Conservation (phyloP, 1,284 basidiomycete species). For the Cryptococcus neoformans region DNA sequence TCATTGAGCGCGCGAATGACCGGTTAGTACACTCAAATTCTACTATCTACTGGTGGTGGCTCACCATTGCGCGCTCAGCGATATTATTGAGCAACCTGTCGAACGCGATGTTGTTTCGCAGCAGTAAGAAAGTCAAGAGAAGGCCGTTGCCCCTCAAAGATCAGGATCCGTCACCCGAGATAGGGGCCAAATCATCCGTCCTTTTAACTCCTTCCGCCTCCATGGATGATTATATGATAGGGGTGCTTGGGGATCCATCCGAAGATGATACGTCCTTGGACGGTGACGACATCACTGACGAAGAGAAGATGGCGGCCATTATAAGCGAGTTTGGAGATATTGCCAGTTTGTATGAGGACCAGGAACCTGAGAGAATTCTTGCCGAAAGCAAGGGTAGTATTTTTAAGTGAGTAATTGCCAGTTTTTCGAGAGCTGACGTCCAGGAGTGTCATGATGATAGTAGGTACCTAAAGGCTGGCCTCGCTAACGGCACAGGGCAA, state of each 20-base stretch:
- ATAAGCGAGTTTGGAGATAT: slow-evolving; percentile 47
- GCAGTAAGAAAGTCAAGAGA: not conserved
- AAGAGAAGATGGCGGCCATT: slow-evolving; percentile 45
- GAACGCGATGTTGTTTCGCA: not conserved
- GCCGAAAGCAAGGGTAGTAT: slow-evolving; percentile 56
- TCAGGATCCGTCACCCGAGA: no score
- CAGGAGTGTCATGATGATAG: slow-evolving; percentile 54
- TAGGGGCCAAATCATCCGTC: no score
- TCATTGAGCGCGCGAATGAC: slow-evolving; percentile 21
- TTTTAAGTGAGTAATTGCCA: slow-evolving; percentile 32
- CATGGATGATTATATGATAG: no score
- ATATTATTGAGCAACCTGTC: slow-evolving; percentile 28
- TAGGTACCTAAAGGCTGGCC: slow-evolving; percentile 33
- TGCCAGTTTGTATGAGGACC: slow-evolving; percentile 52
- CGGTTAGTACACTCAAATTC: slow-evolving; percentile 13
- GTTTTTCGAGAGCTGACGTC: no score
- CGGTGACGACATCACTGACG: slow-evolving; percentile 22
- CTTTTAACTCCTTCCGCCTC: no score
- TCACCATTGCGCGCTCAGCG: slow-evolving; percentile 6
- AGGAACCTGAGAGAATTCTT: slow-evolving; percentile 56
- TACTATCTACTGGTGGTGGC: not conserved
- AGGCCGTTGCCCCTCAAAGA: slow-evolving; percentile 5
- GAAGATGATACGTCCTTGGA: not conserved
- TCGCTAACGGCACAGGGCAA: slow-evolving; percentile 53
- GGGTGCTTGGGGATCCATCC: no score